Percentiles rank a stretch among this genome's conserved stretches.
phyloP scores from a whole-genome alignment of 2,329 filamentous ascomycete genomes.

The Colletotrichum ledebouriae region DNA sequence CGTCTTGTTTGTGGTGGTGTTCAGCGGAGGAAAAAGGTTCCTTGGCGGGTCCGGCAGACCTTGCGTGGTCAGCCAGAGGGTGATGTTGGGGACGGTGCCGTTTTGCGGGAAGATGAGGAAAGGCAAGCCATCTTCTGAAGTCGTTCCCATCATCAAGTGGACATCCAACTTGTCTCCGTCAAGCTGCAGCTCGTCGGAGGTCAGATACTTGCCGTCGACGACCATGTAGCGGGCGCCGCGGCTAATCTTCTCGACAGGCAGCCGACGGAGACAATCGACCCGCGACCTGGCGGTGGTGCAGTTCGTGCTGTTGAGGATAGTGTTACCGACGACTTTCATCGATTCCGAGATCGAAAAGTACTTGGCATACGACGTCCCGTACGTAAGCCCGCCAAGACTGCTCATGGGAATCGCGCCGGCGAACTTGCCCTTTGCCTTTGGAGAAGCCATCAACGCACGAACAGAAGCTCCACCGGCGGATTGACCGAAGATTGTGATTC shows the following conservation, averaged over 20 bases:
- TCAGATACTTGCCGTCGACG: conserved; percentile 69
- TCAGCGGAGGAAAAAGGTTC: conserved; percentile 63
- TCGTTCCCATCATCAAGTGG: conserved; percentile 68
- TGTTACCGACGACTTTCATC: conserved; percentile 61
- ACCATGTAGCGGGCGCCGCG: conserved; percentile 65
- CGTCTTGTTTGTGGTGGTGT: conserved; percentile 60
- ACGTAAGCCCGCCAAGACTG: conserved; percentile 60
- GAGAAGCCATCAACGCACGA: conserved; percentile 62
- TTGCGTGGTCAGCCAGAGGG: conserved; percentile 50
- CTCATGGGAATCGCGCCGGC: conserved; percentile 59
- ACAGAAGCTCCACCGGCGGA: conserved; percentile 67
- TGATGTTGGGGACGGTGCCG: conserved; percentile 52
- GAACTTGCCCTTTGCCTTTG: conserved; percentile 62
- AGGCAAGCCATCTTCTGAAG: conserved; percentile 67
- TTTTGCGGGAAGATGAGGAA: conserved; percentile 57
- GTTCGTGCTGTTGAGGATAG: conserved; percentile 64
- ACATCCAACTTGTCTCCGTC: conserved; percentile 61
- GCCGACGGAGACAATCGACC: conserved; percentile 65
- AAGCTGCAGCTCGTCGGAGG: conserved; percentile 60
- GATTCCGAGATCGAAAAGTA: conserved; percentile 70
- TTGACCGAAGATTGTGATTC: conserved; percentile 69
- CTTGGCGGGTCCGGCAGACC: conserved; percentile 51
- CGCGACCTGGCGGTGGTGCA: conserved; percentile 64
- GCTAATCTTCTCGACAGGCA: conserved; percentile 59
- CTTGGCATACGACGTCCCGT: conserved; percentile 69